Percentiles rank a stretch among this genome's conserved stretches.
Evolutionary conservation across 257 asterid genomes (phyloP).

Genomic region (Cruciata laevipes): DNA sequence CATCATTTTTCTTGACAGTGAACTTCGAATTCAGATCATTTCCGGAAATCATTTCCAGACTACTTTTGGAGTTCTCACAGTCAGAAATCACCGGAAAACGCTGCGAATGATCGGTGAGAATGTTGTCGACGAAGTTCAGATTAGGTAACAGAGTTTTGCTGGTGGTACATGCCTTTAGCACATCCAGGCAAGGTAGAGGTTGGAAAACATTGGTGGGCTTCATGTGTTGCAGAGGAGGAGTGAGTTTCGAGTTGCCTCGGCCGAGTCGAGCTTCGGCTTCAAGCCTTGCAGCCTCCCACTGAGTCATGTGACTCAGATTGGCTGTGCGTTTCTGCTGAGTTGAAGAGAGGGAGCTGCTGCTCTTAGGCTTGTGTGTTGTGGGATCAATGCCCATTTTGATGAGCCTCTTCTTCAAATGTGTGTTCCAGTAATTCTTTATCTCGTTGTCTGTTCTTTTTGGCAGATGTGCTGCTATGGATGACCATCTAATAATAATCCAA

Average conservation of each 20-base stretch:
- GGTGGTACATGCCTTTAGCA: conserved; percentile 10
- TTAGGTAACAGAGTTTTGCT: not conserved
- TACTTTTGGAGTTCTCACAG: not conserved
- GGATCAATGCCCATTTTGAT: conserved; percentile 30
- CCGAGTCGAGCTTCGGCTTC: conserved; percentile 33
- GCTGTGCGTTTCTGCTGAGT: conserved; percentile 16
- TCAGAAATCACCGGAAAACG: not conserved
- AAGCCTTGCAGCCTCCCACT: conserved; percentile 35
- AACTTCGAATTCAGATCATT: not conserved
- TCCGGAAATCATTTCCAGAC: not conserved
- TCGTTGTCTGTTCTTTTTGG: conserved; percentile 31
- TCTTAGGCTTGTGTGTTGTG: conserved; percentile 23
- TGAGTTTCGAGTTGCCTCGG: conserved; percentile 7
- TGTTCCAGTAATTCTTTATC: conserved; percentile 30
- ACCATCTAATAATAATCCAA: conserved; percentile 19
- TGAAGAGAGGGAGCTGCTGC: not conserved
- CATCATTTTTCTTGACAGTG: not conserved
- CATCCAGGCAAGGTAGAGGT: conserved; percentile 26
- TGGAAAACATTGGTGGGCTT: not conserved
- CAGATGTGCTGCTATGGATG: conserved; percentile 21
- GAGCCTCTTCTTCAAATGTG: conserved; percentile 26
- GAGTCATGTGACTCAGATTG: conserved; percentile 31
- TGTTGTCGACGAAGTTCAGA: not conserved
- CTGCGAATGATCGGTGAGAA: not conserved
- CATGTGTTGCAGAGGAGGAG: not conserved